phyloP scores from a whole-genome alignment of 2,329 filamentous ascomycete species.

The Penicillium sp. region DNA sequence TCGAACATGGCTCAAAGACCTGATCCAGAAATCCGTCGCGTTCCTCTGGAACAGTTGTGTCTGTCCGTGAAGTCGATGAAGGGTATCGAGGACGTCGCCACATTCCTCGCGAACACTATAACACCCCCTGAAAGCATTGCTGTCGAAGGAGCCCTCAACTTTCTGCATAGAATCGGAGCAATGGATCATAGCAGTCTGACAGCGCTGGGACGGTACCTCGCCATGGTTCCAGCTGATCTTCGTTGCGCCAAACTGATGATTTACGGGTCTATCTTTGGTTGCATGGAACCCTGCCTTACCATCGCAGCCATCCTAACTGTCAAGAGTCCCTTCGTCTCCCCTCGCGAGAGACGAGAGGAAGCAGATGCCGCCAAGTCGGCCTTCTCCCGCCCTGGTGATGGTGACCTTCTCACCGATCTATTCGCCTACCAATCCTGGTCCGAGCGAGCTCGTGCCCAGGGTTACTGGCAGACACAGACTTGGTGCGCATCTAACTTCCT shows the following conservation, averaged over 20 bases:
- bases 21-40: conserved; percentile 90
- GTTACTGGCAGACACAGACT: conserved; percentile 53
- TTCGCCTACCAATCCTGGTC: conserved; percentile 83
- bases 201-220: conserved; percentile 87
- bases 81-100: conserved; percentile 77
- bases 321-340: conserved; percentile 82
- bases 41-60: conserved; percentile 92
- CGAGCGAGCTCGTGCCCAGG: conserved; percentile 59
- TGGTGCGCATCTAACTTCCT: conserved; percentile 90
- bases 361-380: conserved; percentile 74
- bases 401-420: conserved; percentile 87
- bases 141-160: conserved; percentile 79
- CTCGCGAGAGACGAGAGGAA: conserved; percentile 79
- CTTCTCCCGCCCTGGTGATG: conserved; percentile 73
- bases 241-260: conserved; percentile 94
- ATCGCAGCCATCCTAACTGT: conserved; percentile 93
- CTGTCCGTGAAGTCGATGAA: conserved; percentile 90
- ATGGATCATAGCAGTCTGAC: conserved; percentile 85
- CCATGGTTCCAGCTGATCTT: conserved; percentile 91
- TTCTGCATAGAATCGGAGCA: conserved; percentile 84
- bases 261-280: conserved; percentile 91
- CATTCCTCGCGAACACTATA: conserved; percentile 81
- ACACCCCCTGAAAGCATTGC: conserved; percentile 86
- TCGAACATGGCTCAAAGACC: conserved; percentile 81
- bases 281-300: conserved; percentile 83